Percentiles rank a stretch among this genome's conserved stretches.
phyloP scores from a whole-genome alignment of 768 basidiomycete genomes.

The Collybiopsis luxurians region DNA sequence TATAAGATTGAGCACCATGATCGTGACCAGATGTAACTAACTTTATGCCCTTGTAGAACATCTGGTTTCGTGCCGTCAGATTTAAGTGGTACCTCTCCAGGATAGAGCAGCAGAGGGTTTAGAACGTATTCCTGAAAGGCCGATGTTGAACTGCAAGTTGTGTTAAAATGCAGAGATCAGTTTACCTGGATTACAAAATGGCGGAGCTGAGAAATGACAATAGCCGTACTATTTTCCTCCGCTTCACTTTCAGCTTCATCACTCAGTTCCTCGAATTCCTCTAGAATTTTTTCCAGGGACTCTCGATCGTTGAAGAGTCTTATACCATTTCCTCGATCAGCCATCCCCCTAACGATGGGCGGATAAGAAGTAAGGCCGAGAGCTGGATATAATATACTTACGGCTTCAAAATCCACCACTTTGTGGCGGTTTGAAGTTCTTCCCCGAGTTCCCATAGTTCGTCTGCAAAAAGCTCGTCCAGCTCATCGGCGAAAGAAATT shows the following conservation, averaged over 20 bases:
- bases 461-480: constrained; percentile 91
- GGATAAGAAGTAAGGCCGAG: not conserved
- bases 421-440: constrained; percentile 45
- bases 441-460: constrained; percentile 86
- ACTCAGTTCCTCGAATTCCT: constrained; percentile 66
- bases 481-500: constrained; percentile 86
- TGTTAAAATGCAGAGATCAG: not conserved
- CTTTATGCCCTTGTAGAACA: constrained; percentile 55
- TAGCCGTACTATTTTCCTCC: constrained; percentile 43
- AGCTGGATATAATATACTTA: constrained; percentile 15
- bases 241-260: constrained; percentile 38
- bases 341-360: constrained; percentile 63
- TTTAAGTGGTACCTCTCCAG: constrained; percentile 39
- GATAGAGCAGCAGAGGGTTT: constrained; percentile 76
- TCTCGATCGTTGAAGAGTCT: constrained; percentile 81
- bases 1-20: not conserved
- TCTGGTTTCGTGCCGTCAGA: constrained; percentile 13
- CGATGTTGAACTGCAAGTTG: not conserved
- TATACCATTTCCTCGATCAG: constrained; percentile 94
- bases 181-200: constrained; percentile 94
- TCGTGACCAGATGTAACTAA: constrained; percentile 25
- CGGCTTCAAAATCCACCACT: constrained; percentile 97
- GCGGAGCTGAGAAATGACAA: constrained; percentile 83
- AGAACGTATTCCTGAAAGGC: constrained; percentile 81
- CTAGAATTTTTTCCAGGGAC: constrained; percentile 70